Base-by-base conservation (phyloP, 306 rosid species). In the Rosa rugosa region DNA sequence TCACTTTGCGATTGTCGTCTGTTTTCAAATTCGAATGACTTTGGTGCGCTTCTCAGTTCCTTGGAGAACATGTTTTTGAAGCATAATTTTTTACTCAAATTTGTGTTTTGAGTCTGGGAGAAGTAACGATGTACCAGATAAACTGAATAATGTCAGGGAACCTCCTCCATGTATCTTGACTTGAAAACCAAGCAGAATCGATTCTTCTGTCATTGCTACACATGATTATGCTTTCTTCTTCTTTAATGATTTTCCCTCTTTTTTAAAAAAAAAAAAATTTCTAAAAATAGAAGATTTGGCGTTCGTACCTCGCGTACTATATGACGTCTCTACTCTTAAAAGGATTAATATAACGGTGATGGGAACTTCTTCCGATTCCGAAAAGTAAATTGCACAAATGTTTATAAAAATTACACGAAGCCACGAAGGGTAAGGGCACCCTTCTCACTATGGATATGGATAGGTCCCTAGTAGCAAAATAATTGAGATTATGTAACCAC, bases 121-220 rank as follows among this genome's bases (percentile, higher is more conserved):
- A 80, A 80, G 84, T 18, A 68, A 77, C 11, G 53, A 56, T 0
- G 77, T 36, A 54, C 53, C 70, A 11, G 40, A 81, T 23, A 45
- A 46, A 54, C 49, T 25, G 57, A 54, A 57, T 41, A 41, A 18
- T 71, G 71, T 45, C 57, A 56, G 71, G 22, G 71, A 27, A 14
- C 54, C 71, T 65, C 25, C 73, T 31, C 17, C n/a, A 27, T 63
- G 41, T 80, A 46, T 76, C 84, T 84, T 84, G 63, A 40, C 87
- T 84, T 84, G 69, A 59, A 84, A 80, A 76, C 87, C 87, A 84
- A 84, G 87, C 42, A 70, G 75, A 59, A 72, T 40, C 9, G 79
- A 65, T 70, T 49, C 68, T 12, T 40, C 14, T 53, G 27, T 9
- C 75, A 71, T 12, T 71, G 66, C 3, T 3, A 54, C 31, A 57